Base-by-base conservation (phyloP, 176 grass and related monocot species). In the Metroxylon sagu region DNA sequence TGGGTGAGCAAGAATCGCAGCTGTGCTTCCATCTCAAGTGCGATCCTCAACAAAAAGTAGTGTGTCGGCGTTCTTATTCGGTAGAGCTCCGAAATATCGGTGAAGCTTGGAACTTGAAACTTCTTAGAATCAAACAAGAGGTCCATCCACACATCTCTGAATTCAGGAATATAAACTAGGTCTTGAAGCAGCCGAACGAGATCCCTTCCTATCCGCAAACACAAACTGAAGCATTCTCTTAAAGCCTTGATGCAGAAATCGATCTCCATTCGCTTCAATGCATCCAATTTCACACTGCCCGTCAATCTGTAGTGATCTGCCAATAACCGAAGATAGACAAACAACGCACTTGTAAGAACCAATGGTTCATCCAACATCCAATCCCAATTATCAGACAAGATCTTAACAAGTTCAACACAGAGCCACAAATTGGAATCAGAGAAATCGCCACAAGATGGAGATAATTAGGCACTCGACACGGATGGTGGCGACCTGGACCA, bases 1-100 rank as follows among this genome's bases (percentile, higher is more conserved):
- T 66, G 65, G 65, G 62, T 88, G 65, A 91, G 85, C 66, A 88
- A 68, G 80, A 97, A 97, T n/a, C 89, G 67, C 59, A 97, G 79
- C 27, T 97, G 83, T 1, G 31, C 58, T 69, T 91, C 87, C 81
- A 97, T 97, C 74, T 97, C 83, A 3, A 59, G 72, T 5, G 59
- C 69, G 53, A 97, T 76, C 60, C 78, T 49, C 49, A 91, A 25
- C 0, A 57, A 63, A 0, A 76, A 17, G 66, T 70, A 80, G 64
- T 85, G 83, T 10, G 26, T 63, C 3, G 70, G 78, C 0, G 66
- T 97, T 39, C 54, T 50, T 16, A 77, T 27, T 18, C 18, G 2
- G 60, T 78, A 80, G 12, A 88, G 57, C 4, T 85, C 75, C 31
- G 48, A 70, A 26, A 81, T 62, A 75, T 75, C 72, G 16, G 30